These are phyloP conservation scores for Pugionium dolabratum DNA, from an alignment of 345 rosid species.

Conservation along the genomic window DNA sequence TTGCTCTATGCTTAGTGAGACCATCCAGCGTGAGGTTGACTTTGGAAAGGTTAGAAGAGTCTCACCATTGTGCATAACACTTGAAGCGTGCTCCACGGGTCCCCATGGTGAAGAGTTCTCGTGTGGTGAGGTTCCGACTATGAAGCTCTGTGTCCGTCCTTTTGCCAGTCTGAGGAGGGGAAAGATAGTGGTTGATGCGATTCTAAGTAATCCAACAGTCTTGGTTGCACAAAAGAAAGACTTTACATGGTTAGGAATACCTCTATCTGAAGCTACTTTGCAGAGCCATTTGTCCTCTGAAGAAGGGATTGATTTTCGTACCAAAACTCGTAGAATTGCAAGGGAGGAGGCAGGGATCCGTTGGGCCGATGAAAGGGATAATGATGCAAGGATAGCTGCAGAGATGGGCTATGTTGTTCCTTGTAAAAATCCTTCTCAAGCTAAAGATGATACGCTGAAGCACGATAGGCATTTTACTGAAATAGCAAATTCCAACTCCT, in stretches of 20 bases:
- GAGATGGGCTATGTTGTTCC: slow-evolving; percentile 71
- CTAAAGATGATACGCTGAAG: slow-evolving; percentile 46
- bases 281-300: slow-evolving; percentile 68
- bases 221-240: slow-evolving; percentile 85
- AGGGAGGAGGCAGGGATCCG: slow-evolving; percentile 70
- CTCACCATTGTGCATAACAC: slow-evolving; percentile 78
- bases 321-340: slow-evolving; percentile 71
- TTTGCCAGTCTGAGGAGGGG: slow-evolving; percentile 90
- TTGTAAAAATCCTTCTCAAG: slow-evolving; percentile 44
- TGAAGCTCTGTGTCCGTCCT: slow-evolving; percentile 79
- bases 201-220: slow-evolving; percentile 67
- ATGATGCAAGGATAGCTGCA: slow-evolving; percentile 74
- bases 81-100: slow-evolving; percentile 79
- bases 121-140: slow-evolving; percentile 79
- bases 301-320: slow-evolving; percentile 95
- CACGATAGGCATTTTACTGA: slow-evolving; percentile 47
- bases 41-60: slow-evolving; percentile 80
- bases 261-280: slow-evolving; percentile 56
- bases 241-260: slow-evolving; percentile 89
- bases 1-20: slow-evolving; percentile 74
- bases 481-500: slow-evolving; percentile 47
- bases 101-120: slow-evolving; percentile 84
- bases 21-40: slow-evolving; percentile 76
- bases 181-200: slow-evolving; percentile 84
- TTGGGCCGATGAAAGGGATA: slow-evolving; percentile 66